These are phyloP conservation scores for Cyclanthera cordifolia DNA, from an alignment of 306 rosid species.

Conservation along the genomic window DNA sequence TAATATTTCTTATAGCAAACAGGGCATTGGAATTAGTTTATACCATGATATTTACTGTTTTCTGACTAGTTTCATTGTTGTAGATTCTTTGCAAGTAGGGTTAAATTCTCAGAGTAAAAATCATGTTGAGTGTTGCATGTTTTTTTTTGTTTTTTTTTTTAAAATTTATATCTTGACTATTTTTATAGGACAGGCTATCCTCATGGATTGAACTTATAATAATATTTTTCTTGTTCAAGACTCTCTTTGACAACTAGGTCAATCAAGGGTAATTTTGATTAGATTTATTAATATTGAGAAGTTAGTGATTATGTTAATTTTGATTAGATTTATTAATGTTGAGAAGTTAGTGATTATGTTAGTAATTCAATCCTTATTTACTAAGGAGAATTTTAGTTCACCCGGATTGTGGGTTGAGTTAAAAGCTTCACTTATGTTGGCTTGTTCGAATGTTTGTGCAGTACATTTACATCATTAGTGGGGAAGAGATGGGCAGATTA, in stretches of 20 bases:
- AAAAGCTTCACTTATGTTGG: neutral
- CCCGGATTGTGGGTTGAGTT: neutral
- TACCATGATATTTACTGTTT: neutral
- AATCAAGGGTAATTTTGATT: too few relatives aligned
- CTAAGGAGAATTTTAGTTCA: neutral
- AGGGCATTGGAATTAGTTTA: too few relatives aligned
- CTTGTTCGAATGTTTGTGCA: conserved; percentile 21
- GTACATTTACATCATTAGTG: conserved; percentile 56
- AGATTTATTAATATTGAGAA: neutral
- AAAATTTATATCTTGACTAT: too few relatives aligned
- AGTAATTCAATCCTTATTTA: too few relatives aligned
- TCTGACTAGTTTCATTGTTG: neutral
- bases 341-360: too few relatives aligned
- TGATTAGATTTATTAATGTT: neutral
- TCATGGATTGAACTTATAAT: too few relatives aligned
- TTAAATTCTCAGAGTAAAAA: neutral
- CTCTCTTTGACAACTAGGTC: too few relatives aligned
- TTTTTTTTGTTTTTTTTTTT: too few relatives aligned
- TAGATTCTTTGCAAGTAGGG: neutral
- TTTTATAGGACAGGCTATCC: too few relatives aligned
- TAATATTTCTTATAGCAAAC: too few relatives aligned
- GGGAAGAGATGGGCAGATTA: conserved; percentile 52
- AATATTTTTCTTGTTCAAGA: too few relatives aligned
- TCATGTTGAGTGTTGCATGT: too few relatives aligned
- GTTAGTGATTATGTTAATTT: neutral